phyloP scores from a whole-genome alignment of 495 filamentous ascomycete genomes.

The Penicillium manginii region DNA sequence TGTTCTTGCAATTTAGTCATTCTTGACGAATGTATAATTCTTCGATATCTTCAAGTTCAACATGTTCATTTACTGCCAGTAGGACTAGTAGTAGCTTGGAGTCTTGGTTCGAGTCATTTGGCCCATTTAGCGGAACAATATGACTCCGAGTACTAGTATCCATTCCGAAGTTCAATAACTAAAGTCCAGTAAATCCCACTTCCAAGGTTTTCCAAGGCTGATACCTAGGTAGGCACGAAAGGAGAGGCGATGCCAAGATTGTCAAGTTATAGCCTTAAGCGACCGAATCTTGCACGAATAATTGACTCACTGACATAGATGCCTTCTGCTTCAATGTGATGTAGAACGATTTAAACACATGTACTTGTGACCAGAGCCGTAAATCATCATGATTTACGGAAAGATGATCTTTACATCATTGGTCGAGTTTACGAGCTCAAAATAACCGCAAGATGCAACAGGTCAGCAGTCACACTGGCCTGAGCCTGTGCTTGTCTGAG shows the following conservation, averaged over 20 bases:
- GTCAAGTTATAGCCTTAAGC: background rate
- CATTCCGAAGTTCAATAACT: no score
- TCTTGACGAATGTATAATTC: conserved; percentile 27
- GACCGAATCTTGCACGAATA: background rate
- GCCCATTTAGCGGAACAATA: no score
- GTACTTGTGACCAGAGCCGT: background rate
- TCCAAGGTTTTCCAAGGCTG: no score
- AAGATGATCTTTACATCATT: background rate
- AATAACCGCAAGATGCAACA: background rate
- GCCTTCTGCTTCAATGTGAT: background rate
- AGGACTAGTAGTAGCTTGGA: no score
- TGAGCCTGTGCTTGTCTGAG: background rate
- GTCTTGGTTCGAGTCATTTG: no score
- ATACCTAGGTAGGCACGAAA: background rate
- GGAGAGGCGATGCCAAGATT: background rate
- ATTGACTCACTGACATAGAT: background rate
- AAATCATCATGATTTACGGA: no score
- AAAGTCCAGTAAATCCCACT: no score
- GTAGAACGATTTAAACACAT: no score
- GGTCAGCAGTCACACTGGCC: background rate
- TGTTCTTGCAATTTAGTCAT: conserved; percentile 20
- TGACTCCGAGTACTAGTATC: no score
- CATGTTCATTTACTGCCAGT: background rate
- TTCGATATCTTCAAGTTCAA: background rate
- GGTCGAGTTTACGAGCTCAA: background rate